Conservation (phyloP, 805 yeast species). For the Soucietia sequanensis region DNA sequence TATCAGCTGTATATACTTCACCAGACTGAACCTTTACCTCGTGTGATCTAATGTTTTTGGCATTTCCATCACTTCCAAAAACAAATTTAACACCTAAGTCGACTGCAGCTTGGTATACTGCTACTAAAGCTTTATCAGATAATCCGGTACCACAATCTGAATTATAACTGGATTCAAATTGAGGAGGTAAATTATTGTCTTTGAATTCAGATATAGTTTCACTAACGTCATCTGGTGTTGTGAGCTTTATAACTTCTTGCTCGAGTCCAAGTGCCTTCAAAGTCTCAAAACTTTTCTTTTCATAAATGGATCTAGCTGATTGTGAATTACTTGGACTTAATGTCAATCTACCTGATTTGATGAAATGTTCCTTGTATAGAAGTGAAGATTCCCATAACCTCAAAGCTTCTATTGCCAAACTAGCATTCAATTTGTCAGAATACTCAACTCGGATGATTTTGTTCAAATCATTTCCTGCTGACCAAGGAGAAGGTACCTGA, state of each 20-base stretch:
- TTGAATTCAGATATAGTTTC: conserved; percentile 4
- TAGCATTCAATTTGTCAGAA: conserved; percentile 20
- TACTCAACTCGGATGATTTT: conserved; percentile 21
- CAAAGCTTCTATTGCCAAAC: conserved; percentile 33
- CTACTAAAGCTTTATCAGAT: conserved; percentile 11
- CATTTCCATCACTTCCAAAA: conserved; percentile 13
- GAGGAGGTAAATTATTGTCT: conserved; percentile 8
- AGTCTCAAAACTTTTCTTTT: conserved; percentile 8
- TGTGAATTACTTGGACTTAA: conserved; percentile 8
- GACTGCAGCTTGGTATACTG: conserved; percentile 8
- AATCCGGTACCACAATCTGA: conserved; percentile 14
- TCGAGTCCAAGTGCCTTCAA: conserved; percentile 8
- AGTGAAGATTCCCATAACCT: conserved; percentile 31
- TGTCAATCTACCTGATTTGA: conserved; percentile 12
- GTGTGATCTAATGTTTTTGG: conserved; percentile 2
- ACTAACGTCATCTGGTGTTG: background rate
- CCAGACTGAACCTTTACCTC: conserved; percentile 17
- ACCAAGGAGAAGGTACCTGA: conserved; percentile 32
- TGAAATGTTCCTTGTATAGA: no score
- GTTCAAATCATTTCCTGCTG: conserved; percentile 41
- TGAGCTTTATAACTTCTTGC: conserved; percentile 6
- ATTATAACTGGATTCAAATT: conserved; percentile 8
- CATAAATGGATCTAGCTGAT: conserved; percentile 10
- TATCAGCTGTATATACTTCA: conserved; percentile 22
- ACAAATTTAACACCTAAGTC: conserved; percentile 9